Conservation (phyloP, 805 yeast genomes). For the Starmerella bacillaris region DNA sequence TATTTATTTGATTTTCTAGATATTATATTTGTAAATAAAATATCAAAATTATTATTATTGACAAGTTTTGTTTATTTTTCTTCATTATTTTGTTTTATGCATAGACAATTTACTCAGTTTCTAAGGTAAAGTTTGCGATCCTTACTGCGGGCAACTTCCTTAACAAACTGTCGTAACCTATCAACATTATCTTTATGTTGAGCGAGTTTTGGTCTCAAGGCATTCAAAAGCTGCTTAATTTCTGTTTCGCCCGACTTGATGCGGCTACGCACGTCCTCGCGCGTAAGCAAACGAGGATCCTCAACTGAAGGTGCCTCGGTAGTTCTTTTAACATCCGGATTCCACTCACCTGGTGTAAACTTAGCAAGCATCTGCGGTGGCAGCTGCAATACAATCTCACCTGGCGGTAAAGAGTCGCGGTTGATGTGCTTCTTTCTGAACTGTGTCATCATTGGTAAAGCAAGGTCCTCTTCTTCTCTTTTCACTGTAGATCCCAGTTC, state of each 20-base stretch:
- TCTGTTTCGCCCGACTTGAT: constrained; percentile 32
- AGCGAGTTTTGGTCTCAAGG: constrained; percentile 43
- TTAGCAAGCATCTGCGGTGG: constrained; percentile 39
- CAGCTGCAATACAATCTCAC: constrained; percentile 46
- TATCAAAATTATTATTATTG: too few species aligned
- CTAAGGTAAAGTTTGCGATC: constrained; percentile 25
- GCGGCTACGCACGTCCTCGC: constrained; percentile 49
- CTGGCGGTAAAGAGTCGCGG: constrained; percentile 28
- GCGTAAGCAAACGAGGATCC: constrained; percentile 35
- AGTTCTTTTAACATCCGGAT: constrained; percentile 33
- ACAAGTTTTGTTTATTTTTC: too few species aligned
- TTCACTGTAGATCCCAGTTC: constrained; percentile 3
- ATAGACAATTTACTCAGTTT: background rate
- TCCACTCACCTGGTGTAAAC: constrained; percentile 76
- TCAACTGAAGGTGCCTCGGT: constrained; percentile 23
- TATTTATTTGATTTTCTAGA: too few species aligned
- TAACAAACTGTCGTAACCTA: constrained; percentile 40
- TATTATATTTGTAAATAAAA: too few species aligned
- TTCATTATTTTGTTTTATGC: too few species aligned
- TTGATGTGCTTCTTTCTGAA: constrained; percentile 24
- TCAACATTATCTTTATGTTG: constrained; percentile 46
- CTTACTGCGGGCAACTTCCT: constrained; percentile 37
- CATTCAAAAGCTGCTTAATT: constrained; percentile 43
- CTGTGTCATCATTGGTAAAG: constrained; percentile 14
- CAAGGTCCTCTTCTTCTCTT: constrained; percentile 6